Percentiles rank a stretch among this genome's conserved stretches.
Evolutionary conservation across 345 rosid genomes (phyloP).

Genomic region (Noccaea bulbosa): DNA sequence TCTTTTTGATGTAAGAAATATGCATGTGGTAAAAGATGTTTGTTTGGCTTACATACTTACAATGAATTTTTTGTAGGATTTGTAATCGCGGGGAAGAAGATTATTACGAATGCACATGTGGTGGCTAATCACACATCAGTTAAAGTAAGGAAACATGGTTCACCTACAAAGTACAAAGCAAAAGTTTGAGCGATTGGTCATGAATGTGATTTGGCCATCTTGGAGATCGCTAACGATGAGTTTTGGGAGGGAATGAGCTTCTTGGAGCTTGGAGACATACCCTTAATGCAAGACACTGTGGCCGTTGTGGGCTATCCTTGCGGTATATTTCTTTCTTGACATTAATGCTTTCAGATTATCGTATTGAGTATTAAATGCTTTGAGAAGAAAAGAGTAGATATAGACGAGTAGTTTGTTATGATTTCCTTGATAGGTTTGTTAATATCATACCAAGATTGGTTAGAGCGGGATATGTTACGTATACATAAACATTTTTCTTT

Average conservation of each 20-base stretch:
- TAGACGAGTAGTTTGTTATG: too few relatives aligned
- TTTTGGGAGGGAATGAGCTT: conserved; percentile 43
- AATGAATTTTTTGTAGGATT: background rate
- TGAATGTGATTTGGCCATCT: conserved; percentile 79
- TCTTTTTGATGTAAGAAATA: too few relatives aligned
- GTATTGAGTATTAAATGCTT: background rate
- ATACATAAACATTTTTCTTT: too few relatives aligned
- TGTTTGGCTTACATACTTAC: background rate
- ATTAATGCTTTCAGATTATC: background rate
- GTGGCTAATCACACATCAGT: background rate
- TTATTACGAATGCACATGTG: background rate
- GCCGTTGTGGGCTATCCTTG: conserved; percentile 2
- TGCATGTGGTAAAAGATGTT: background rate
- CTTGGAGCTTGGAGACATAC: conserved; percentile 49
- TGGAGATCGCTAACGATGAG: conserved; percentile 49
- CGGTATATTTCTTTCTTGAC: background rate
- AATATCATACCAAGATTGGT: too few relatives aligned
- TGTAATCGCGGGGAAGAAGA: background rate
- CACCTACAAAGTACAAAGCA: conserved; percentile 51
- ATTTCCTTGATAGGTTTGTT: too few relatives aligned
- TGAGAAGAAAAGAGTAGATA: too few relatives aligned
- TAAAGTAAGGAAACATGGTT: background rate
- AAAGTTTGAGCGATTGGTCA: conserved; percentile 64
- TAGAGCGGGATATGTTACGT: too few relatives aligned
- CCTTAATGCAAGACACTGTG: background rate